Evolutionary conservation across 208 protist genomes (phyloP).

Genomic region (Trypanosoma cruzi): DNA sequence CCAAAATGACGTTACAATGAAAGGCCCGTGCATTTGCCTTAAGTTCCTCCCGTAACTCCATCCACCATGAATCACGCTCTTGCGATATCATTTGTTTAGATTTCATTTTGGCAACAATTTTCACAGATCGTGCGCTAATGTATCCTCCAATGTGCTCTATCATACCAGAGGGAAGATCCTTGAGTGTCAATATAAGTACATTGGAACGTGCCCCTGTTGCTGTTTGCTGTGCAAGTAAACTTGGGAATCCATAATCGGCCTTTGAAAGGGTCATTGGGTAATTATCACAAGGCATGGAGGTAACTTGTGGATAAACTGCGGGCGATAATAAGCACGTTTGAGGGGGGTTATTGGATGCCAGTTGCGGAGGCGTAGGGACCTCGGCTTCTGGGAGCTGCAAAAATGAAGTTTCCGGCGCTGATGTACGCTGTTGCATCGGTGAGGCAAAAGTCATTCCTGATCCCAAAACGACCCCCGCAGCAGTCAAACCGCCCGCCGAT

Average conservation of each 20-base stretch:
- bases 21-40: slow-evolving; percentile 86
- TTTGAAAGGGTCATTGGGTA: neutral
- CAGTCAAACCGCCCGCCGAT: neutral
- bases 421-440: neutral
- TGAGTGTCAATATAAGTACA: slow-evolving; percentile 83
- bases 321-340: neutral
- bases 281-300: neutral
- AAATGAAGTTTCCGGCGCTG: neutral
- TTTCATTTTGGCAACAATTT: slow-evolving; percentile 87
- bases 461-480: neutral
- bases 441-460: neutral
- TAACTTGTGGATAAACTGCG: neutral
- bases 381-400: neutral
- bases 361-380: neutral
- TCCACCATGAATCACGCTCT: slow-evolving; percentile 93
- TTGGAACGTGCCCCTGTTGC: slow-evolving; percentile 33
- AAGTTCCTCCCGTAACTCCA: slow-evolving; percentile 92
- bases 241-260: neutral
- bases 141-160: slow-evolving; percentile 88
- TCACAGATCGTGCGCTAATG: slow-evolving; percentile 88
- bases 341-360: neutral
- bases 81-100: slow-evolving; percentile 85
- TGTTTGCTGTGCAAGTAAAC: neutral
- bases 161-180: slow-evolving; percentile 76
- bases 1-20: slow-evolving; percentile 90